Evolutionary conservation across 345 rosid genomes (phyloP).

Genomic region (Firmiana major): DNA sequence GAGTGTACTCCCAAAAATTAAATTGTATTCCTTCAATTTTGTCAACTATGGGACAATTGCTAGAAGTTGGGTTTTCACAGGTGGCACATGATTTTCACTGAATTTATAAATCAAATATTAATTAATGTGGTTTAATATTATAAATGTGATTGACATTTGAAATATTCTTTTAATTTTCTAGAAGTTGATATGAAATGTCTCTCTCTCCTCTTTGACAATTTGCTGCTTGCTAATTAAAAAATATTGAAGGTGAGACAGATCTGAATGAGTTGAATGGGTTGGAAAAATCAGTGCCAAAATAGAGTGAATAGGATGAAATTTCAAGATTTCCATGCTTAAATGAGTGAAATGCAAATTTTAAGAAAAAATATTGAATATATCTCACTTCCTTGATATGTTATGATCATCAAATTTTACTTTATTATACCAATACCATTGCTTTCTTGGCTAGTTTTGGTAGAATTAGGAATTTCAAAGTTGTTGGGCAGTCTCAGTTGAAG

Average conservation of each 20-base stretch:
- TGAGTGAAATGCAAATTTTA: no score
- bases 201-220: not conserved
- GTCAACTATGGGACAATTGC: not conserved
- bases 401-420: no score
- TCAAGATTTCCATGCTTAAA: no score
- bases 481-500: not conserved
- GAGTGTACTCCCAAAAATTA: not conserved
- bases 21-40: not conserved
- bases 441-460: not conserved
- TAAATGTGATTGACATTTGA: not conserved
- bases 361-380: no score
- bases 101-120: not conserved
- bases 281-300: no score
- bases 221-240: not conserved
- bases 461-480: conserved; percentile 4
- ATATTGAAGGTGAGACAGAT: not conserved
- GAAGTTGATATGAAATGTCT: not conserved
- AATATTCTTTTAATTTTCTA: not conserved
- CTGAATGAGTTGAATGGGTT: not conserved
- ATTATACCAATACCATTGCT: not conserved
- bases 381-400: no score
- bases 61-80: not conserved
- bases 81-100: not conserved
- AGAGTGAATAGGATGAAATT: no score
- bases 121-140: not conserved